Base-by-base conservation (phyloP, 1,284 basidiomycete species). In the Ustilago curta region DNA sequence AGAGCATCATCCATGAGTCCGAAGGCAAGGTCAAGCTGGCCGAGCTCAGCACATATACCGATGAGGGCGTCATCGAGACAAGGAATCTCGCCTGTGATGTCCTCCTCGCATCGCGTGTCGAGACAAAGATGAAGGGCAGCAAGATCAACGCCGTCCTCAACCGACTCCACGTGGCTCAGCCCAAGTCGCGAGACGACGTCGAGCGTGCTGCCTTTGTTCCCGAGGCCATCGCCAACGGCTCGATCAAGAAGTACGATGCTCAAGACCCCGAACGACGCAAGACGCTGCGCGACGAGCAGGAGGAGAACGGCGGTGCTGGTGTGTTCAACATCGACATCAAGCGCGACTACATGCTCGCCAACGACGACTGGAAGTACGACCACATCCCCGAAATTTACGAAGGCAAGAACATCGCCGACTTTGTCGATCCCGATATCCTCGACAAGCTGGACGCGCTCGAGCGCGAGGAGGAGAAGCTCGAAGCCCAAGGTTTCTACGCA, bases 341-440 rank as follows among this genome's bases (percentile, higher is more conserved):
- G 79, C 94, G 93, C 88, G 90, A 93, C 85, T 99, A 97, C 87
- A 78, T 97, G 32, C 91, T 99, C 59, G 89, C 90, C 43, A 91
- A 97, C 84, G 91, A 93, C 53, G 91, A 93, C 57, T 99, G 96
- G 96, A 99, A 97, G 87, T 89, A 91, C 87, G 96, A 99, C 84
- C 89, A 90, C 77, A 93, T 99, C 25, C 97, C 96, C 29, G 97
- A 99, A 87, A 93, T 99, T 83, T 91, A 94, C 90, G 90, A 98
- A 77, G 97, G 96, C 87, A 98, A 98, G 90, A 99, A 99, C 87
- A 88, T 99, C 61, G 95, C 95, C 42, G 96, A 99, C 88, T 99
- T 99, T 81, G 93, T 99, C 86, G 97, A 99, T 86, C 93, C 95
- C n/a, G 97, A 99, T 83, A 99, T 99, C 77, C 90, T 91, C 43